Percentiles rank a stretch among this genome's conserved stretches.
Conservation (phyloP, 176 grass and related monocot species). For the Echinochloa phyllopogon region DNA sequence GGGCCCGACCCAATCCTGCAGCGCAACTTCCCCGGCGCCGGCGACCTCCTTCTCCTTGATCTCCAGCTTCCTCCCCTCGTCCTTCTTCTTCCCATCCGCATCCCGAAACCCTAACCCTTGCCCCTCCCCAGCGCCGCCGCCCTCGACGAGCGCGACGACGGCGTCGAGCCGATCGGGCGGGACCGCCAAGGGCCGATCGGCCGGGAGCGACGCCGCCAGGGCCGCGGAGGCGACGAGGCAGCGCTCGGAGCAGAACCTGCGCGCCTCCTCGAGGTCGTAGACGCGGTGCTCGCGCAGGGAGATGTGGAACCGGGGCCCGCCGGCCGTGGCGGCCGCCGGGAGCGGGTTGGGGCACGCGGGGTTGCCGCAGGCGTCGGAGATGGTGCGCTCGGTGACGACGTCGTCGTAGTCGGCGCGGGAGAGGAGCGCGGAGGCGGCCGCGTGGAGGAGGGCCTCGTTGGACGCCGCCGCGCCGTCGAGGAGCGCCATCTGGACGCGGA, state of each 20-base stretch:
- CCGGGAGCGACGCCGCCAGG: conserved; percentile 43
- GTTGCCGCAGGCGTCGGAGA: conserved; percentile 59
- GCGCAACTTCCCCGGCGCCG: conserved; percentile 47
- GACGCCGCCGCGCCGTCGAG: conserved; percentile 52
- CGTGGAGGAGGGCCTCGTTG: conserved; percentile 55
- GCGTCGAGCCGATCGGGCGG: conserved; percentile 39
- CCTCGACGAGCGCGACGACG: conserved; percentile 54
- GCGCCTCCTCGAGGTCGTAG: conserved; percentile 84
- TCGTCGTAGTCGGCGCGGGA: conserved; percentile 80
- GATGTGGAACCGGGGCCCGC: conserved; percentile 57
- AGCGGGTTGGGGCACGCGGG: conserved; percentile 52
- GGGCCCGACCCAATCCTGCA: conserved; percentile 80
- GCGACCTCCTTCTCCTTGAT: conserved; percentile 64
- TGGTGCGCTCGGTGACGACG: conserved; percentile 77
- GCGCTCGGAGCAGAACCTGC: conserved; percentile 74
- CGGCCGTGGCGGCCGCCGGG: not conserved
- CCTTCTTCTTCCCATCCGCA: not conserved
- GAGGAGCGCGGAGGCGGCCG: conserved; percentile 48
- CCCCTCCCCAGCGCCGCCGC: not conserved
- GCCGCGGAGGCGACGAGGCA: conserved; percentile 74
- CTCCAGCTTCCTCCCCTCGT: conserved; percentile 43
- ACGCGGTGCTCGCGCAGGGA: conserved; percentile 89
- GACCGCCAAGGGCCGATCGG: conserved; percentile 45
- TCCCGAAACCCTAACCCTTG: conserved; percentile 28
- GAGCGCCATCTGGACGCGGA: conserved; percentile 64